Conservation (phyloP, 1,284 basidiomycete species). For the Mycena sp. region DNA sequence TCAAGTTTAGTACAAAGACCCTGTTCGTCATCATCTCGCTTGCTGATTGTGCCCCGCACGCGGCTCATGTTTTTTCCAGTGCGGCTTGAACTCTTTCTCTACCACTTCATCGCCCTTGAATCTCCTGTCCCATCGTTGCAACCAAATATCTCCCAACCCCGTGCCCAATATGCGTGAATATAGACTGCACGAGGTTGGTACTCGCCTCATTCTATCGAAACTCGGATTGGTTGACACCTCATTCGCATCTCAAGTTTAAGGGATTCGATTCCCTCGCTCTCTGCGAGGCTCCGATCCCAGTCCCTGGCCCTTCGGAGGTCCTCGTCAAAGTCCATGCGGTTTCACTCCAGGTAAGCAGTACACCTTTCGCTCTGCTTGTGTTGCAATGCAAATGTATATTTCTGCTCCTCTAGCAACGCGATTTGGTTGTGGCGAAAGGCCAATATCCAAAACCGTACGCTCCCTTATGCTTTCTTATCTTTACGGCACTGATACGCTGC, state of each 20-base stretch:
- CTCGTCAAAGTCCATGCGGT: conserved; percentile 41
- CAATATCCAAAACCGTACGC: conserved; percentile 37
- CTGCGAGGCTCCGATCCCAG: conserved; percentile 5
- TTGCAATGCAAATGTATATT: not conserved
- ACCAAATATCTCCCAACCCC: not conserved
- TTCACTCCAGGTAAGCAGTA: conserved; percentile 46
- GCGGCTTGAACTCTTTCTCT: no score
- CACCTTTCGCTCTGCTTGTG: not conserved
- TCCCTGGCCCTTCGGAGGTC: conserved; percentile 20
- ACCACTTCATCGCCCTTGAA: no score
- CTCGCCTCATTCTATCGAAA: not conserved
- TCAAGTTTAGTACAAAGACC: no score
- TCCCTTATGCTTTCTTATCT: no score
- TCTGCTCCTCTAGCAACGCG: conserved; percentile 43
- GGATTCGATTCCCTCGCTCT: conserved; percentile 35
- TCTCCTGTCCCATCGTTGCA: not conserved
- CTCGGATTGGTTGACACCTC: not conserved
- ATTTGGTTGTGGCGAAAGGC: conserved; percentile 48
- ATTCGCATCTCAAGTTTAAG: not conserved
- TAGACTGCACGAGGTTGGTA: conserved; percentile 11
- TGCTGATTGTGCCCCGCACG: no score
- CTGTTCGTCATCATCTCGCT: no score
- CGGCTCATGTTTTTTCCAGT: no score
- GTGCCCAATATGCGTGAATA: conserved; percentile 20
- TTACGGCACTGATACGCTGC: not conserved